Evolutionary conservation across 2,329 filamentous ascomycete species (phyloP), one percentile per base, ranked within the genome.

Genomic region (Neoscytalidium dimidiatum): DNA sequence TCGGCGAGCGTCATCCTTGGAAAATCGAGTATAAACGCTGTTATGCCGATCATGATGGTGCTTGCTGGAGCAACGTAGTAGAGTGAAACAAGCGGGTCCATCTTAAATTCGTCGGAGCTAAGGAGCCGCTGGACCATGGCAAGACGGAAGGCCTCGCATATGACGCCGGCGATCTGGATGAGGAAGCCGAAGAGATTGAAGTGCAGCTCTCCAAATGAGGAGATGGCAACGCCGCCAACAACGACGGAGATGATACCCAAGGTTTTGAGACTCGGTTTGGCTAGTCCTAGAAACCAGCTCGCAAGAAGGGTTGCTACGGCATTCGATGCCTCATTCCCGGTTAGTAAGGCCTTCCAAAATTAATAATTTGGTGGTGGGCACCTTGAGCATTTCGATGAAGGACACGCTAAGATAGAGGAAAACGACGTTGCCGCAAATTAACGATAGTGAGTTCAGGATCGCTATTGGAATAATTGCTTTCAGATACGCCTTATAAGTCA

Each of bases 221-320:
- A 95, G 74, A 98, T 92, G 69, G 97, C 84, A 71, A 98, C 94
- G 84, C 95, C 95, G 62, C 97, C 79, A 60, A 98, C 95, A 72
- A 99, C 98, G 76, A 94, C 86, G 44, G 91, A 94, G 68, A 98
- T 93, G 76, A 98, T 99, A 75, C 92, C 86, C 72, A 98, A 89
- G 56, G 92, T 90, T 82, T 89, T 94, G 70, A 95, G 77, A 81
- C 93, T 95, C 62, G 92, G 91, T 67, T 91, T 88, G 13, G 92
- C 88, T 67, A 97, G 88, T 65, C 93, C 92, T 73, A 98, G 88
- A 61, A 85, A 83, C 94, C 94, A 98, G 70, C 92, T 92, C 43
- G 92, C 90, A 70, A 98, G 81, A 41, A 99, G 88, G 62, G 97
- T 94, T 62, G 93, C 93, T 66, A 98, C 94, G 14, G 95, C 94